phyloP scores from a whole-genome alignment of 345 rosid species.

The Hibiscus tridactylites region DNA sequence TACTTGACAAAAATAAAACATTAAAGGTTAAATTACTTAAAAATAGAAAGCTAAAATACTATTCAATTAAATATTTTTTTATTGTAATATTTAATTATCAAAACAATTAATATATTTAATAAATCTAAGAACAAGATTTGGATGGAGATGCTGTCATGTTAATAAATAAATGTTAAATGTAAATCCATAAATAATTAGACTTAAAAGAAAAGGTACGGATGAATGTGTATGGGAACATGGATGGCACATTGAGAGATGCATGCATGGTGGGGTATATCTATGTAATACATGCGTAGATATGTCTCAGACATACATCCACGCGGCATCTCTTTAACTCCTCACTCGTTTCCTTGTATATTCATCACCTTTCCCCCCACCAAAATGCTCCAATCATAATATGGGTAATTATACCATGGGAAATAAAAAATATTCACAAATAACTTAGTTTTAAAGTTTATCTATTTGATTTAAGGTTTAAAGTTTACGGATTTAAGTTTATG shows the following conservation, averaged over 20 bases:
- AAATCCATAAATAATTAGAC: background rate
- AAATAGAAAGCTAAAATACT: too few species aligned
- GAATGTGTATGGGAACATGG: background rate
- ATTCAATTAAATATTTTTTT: too few species aligned
- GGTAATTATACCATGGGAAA: too few species aligned
- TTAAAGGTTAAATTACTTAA: too few species aligned
- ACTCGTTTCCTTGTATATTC: background rate
- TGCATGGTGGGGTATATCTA: background rate
- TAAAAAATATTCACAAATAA: too few species aligned
- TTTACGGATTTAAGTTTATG: too few species aligned
- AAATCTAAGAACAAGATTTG: background rate
- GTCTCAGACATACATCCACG: background rate
- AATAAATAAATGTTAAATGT: background rate
- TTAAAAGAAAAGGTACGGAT: background rate
- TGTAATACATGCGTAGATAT: background rate
- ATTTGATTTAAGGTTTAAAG: too few species aligned
- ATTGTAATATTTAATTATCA: too few species aligned
- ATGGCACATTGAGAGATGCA: background rate
- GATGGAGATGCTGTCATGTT: background rate
- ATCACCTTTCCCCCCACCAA: background rate
- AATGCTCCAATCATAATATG: background rate
- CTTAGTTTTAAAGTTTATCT: too few species aligned
- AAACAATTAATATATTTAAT: too few species aligned
- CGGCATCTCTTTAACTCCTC: constrained; percentile 5
- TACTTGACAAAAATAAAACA: too few species aligned